Evolutionary conservation across 2,329 filamentous ascomycete species (phyloP).

Genomic region (Epichloe sibirici): DNA sequence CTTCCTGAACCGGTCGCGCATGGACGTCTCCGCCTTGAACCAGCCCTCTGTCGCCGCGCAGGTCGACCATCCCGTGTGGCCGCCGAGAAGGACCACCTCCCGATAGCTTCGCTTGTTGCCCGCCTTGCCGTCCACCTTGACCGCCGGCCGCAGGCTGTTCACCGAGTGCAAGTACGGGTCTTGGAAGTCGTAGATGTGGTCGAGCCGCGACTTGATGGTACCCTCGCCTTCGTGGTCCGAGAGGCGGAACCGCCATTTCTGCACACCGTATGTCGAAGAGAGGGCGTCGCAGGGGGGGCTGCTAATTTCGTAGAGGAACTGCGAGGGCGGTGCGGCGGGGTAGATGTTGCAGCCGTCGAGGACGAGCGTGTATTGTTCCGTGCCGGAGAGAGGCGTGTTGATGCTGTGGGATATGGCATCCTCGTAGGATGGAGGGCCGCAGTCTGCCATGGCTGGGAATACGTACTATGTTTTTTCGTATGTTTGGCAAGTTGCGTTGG

Average conservation of each 20-base stretch:
- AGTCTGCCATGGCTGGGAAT: neutral
- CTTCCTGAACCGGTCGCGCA: conserved; percentile 12
- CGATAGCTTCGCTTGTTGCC: conserved; percentile 12
- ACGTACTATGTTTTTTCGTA: no score
- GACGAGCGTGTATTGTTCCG: conserved; percentile 8
- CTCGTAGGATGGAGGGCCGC: conserved; percentile 2
- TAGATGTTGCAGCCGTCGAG: conserved; percentile 13
- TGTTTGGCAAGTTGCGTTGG: neutral
- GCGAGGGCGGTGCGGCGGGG: conserved; percentile 9
- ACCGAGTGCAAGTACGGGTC: neutral
- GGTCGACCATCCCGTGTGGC: conserved; percentile 8
- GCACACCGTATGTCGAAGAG: conserved; percentile 11
- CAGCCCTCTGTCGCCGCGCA: conserved; percentile 12
- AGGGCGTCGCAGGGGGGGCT: conserved; percentile 11
- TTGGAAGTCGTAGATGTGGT: conserved; percentile 20
- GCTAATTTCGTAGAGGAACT: conserved; percentile 15
- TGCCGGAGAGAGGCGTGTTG: neutral
- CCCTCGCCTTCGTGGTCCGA: conserved; percentile 6
- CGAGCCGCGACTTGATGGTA: conserved; percentile 10
- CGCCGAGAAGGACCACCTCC: conserved; percentile 10
- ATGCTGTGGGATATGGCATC: neutral
- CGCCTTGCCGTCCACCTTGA: conserved; percentile 11
- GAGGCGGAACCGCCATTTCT: conserved; percentile 16
- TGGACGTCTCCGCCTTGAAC: conserved; percentile 12
- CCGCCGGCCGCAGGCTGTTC: conserved; percentile 6